Conservation (phyloP, 192 early-diverging fungal genomes). For the Phlyctochytrium bullatum region DNA sequence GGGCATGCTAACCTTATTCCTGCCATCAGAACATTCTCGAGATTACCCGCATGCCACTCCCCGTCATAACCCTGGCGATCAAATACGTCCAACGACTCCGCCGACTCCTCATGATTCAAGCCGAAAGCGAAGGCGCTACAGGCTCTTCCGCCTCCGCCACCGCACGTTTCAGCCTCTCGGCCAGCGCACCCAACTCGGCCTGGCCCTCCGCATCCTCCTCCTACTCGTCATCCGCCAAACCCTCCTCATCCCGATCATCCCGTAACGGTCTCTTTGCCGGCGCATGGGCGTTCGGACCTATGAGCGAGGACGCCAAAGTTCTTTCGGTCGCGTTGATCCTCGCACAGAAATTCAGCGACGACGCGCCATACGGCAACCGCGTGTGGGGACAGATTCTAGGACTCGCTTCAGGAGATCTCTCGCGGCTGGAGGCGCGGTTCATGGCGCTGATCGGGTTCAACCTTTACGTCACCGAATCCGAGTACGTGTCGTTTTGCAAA, state of each 20-base stretch:
- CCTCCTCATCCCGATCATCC: neutral
- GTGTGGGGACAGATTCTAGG: constrained; percentile 21
- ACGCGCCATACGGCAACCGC: constrained; percentile 19
- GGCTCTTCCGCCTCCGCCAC: neutral
- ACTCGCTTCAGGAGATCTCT: constrained; percentile 8
- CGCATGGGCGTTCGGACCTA: neutral
- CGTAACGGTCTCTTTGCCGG: neutral
- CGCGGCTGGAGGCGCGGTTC: constrained; percentile 7
- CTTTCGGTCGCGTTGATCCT: constrained; percentile 24
- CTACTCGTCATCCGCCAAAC: neutral
- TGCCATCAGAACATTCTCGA: constrained; percentile 22
- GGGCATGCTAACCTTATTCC: neutral
- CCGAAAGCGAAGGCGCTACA: neutral
- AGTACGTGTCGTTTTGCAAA: constrained; percentile 17
- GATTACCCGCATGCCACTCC: constrained; percentile 30
- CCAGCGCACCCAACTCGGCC: neutral
- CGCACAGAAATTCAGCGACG: constrained; percentile 26
- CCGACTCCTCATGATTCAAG: neutral
- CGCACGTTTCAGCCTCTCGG: neutral
- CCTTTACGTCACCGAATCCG: constrained; percentile 16
- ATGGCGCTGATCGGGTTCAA: constrained; percentile 8
- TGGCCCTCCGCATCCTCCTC: neutral
- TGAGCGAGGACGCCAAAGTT: constrained; percentile 3
- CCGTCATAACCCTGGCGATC: constrained; percentile 27
- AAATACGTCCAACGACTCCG: constrained; percentile 31